Conservation (phyloP, 179 eudicot species). For the Sideroxylon spinosum region DNA sequence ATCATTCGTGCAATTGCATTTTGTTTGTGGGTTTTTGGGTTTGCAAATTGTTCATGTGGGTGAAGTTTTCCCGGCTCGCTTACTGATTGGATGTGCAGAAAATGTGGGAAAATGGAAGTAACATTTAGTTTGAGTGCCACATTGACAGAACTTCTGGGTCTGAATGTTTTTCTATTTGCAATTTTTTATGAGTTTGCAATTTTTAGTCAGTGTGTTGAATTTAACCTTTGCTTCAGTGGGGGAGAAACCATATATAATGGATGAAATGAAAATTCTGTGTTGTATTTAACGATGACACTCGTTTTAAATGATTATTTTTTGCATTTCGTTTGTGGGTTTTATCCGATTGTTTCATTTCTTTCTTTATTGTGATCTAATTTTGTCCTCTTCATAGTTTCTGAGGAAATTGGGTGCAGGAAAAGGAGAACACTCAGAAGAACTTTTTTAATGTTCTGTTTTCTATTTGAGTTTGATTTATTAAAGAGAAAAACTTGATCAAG, state of each 20-base stretch:
- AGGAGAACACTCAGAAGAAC: not conserved
- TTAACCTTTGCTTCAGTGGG: no score
- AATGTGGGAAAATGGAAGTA: constrained; percentile 1
- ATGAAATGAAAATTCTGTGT: not conserved
- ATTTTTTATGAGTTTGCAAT: not conserved
- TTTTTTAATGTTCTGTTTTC: not conserved
- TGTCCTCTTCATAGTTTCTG: constrained; percentile 10
- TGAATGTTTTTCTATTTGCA: not conserved
- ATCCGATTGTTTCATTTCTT: not conserved
- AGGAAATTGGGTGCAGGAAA: constrained; percentile 3
- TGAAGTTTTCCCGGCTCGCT: not conserved
- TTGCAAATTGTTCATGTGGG: not conserved
- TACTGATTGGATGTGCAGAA: not conserved
- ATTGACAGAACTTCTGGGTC: not conserved
- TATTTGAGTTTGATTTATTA: not conserved
- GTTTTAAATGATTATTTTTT: not conserved
- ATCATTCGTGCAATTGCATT: constrained; percentile 5
- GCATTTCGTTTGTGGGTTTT: not conserved
- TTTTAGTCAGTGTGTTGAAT: not conserved
- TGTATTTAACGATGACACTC: not conserved
- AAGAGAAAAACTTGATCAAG: not conserved
- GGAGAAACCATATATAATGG: not conserved
- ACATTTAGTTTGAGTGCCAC: not conserved
- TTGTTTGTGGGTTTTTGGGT: not conserved
- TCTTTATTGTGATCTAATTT: not conserved